Percentiles rank a stretch among this genome's conserved stretches.
phyloP scores from a whole-genome alignment of 2,329 filamentous ascomycete species.

The Ophiocordyceps sinensis region DNA sequence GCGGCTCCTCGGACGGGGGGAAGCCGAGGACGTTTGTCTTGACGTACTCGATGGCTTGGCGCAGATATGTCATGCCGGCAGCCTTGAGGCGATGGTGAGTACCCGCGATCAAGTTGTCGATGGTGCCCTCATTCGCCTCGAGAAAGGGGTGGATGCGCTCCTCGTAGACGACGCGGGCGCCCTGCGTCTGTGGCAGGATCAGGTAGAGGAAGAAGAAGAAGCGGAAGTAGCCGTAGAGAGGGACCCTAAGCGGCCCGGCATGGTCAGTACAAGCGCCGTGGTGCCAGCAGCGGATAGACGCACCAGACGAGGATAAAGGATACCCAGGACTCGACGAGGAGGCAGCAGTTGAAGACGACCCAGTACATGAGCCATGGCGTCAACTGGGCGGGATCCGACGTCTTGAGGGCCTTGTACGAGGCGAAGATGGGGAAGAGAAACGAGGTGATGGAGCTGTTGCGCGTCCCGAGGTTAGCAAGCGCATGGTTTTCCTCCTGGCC shows the following conservation, averaged over 20 bases:
- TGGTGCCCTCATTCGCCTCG: constrained; percentile 68
- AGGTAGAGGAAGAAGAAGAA: constrained; percentile 83
- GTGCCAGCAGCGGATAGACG: constrained; percentile 6
- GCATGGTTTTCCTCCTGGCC: too few species aligned
- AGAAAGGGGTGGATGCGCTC: constrained; percentile 80
- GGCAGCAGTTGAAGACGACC: constrained; percentile 73
- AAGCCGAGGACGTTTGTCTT: constrained; percentile 69
- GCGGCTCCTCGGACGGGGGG: constrained; percentile 35
- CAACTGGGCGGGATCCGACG: constrained; percentile 73
- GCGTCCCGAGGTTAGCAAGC: not conserved
- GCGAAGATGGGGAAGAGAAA: constrained; percentile 93
- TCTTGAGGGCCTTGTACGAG: constrained; percentile 95
- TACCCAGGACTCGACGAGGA: constrained; percentile 76
- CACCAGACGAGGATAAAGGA: constrained; percentile 76
- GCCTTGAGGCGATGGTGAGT: constrained; percentile 65
- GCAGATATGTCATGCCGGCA: constrained; percentile 63
- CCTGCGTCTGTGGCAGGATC: constrained; percentile 93
- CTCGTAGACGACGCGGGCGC: constrained; percentile 74
- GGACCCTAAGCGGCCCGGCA: constrained; percentile 42
- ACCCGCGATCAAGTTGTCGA: constrained; percentile 78
- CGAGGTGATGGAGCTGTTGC: constrained; percentile 61
- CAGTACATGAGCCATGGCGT: constrained; percentile 99
- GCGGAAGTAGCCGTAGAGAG: constrained; percentile 87
- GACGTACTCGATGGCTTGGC: constrained; percentile 54
- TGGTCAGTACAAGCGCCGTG: not conserved